Conservation (phyloP, 1,284 basidiomycete species). For the Cystobasidiaceae sp. region DNA sequence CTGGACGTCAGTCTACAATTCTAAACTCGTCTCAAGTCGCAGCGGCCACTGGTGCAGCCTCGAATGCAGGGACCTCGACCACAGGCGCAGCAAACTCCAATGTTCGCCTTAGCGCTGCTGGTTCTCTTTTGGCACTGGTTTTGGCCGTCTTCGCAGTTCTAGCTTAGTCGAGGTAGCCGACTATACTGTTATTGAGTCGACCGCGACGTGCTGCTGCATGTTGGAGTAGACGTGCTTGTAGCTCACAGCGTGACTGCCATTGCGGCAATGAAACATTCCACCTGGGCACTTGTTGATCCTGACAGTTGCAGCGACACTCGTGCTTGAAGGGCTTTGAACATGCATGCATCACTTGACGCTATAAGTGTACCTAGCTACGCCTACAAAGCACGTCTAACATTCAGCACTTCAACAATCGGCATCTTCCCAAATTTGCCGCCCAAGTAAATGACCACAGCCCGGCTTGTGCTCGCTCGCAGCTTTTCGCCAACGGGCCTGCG, state of each 20-base stretch:
- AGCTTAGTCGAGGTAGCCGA: background rate
- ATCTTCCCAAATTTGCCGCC: constrained; percentile 17
- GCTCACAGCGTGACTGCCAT: no score
- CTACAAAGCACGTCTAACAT: background rate
- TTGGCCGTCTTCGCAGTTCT: background rate
- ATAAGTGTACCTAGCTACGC: no score
- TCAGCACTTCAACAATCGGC: background rate
- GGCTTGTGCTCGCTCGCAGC: constrained; percentile 16
- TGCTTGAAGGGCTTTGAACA: no score
- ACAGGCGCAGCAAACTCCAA: background rate
- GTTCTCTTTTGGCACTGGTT: background rate
- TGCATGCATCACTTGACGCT: no score
- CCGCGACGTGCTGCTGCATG: no score
- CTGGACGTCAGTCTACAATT: background rate
- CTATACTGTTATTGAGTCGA: no score
- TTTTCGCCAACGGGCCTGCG: constrained; percentile 12
- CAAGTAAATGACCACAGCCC: constrained; percentile 19
- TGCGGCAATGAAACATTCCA: no score
- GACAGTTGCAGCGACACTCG: no score
- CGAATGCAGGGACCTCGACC: background rate
- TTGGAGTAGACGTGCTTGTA: no score
- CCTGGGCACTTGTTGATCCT: no score
- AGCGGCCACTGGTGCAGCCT: background rate
- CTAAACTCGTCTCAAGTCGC: background rate
- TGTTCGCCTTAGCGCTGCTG: background rate